phyloP scores from a whole-genome alignment of 495 filamentous ascomycete genomes.

The Hyaloscypha bicolor region DNA sequence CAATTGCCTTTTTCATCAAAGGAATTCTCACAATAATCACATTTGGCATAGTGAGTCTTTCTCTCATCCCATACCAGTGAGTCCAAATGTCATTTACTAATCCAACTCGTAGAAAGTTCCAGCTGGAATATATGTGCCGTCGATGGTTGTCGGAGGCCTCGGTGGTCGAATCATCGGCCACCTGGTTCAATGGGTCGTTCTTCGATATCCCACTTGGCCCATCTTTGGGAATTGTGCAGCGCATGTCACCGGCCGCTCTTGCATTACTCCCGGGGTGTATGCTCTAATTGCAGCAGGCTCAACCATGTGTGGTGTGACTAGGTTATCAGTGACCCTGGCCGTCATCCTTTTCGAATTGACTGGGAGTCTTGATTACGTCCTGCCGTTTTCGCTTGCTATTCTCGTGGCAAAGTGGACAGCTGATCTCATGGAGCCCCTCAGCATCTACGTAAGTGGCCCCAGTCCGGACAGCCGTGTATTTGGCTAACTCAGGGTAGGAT shows the following conservation, averaged over 20 bases:
- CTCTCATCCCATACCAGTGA: background rate
- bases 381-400: constrained; percentile 91
- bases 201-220: constrained; percentile 68
- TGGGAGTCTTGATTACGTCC: constrained; percentile 89
- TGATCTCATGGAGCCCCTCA: constrained; percentile 90
- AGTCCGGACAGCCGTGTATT: background rate
- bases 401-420: constrained; percentile 97
- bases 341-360: constrained; percentile 97
- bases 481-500: constrained; percentile 53
- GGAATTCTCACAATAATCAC: constrained; percentile 84
- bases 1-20: constrained; percentile 86
- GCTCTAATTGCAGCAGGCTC: constrained; percentile 92
- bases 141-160: constrained; percentile 96
- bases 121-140: constrained; percentile 95
- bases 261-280: constrained; percentile 94
- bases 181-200: constrained; percentile 77
- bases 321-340: constrained; percentile 89
- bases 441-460: constrained; percentile 74
- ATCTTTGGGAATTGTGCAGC: constrained; percentile 76
- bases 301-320: constrained; percentile 97
- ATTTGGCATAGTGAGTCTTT: constrained; percentile 68
- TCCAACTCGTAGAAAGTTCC: constrained; percentile 67
- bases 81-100: constrained; percentile 16
- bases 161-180: constrained; percentile 91
- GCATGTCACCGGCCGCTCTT: constrained; percentile 70